Evolutionary conservation across 1,284 basidiomycete species (phyloP), one percentile per base, ranked within the genome.

Genomic region (Apiotrichum domesticum): DNA sequence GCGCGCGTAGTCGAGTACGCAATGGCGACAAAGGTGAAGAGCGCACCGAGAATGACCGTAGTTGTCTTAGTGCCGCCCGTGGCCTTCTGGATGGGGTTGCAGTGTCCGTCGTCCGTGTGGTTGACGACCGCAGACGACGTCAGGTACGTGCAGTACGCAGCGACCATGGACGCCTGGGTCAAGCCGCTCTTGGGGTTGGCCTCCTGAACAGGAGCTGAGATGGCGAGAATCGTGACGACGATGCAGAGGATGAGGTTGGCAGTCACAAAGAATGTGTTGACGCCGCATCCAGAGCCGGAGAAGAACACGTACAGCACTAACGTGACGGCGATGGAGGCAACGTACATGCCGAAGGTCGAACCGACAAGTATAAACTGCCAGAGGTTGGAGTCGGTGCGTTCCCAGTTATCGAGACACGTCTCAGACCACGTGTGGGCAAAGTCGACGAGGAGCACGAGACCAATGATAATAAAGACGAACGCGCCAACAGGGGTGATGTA

Each of bases 371-470:
- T 86, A 84, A 89, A 97, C 77, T 97, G 93, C 95, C 95, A 98
- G 52, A 95, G 78, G 63, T 88, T 89, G 10, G 92, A 94, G 52
- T 84, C 79, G 6, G 86, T 86, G 58, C 85, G 83, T 74, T 97
- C 94, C 92, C 92, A 98, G 61, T 90, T 90, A 66, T 97, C 88
- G 51, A 98, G 83, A 71, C 95, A 98, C 11, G 87, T 94, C 77
- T 98, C 95, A 37, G 92, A 92, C 93, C 93, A 98, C 2, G 91
- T 88, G 72, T 99, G 96, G 0, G 95, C 96, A 73, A 98, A 98
- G 80, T 99, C 95, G 76, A 99, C 90, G 56, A 99, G 85, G 44
- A 99, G 86, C 56, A 99, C 91, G 41, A 98, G 86, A 46, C 96
- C 96, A 63, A 98, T 86, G n/a, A 82, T 73, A 72, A 99, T 97